Base-by-base conservation (phyloP, 805 yeast genomes). In the Ogataea neopini region DNA sequence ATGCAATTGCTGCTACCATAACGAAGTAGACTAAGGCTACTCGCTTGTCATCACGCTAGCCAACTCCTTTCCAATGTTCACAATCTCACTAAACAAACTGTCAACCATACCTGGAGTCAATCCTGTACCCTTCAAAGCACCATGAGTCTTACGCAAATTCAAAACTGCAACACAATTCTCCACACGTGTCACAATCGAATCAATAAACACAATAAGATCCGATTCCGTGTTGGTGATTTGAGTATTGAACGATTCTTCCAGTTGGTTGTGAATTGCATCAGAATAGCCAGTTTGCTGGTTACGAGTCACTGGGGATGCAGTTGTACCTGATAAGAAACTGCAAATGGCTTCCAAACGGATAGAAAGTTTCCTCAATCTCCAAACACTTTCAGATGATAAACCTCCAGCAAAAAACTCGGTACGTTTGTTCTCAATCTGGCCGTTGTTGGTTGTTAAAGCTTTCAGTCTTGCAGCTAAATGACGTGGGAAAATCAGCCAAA, bases 401-500 rank as follows among this genome's bases (percentile, higher is more conserved):
- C 69, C 68, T 17, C 68, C 62, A 32, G 61, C 58, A 15, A 56
- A 52, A 15, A 60, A 50, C 47, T 54, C 57, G 43, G 55, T 58
- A 17, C 58, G 49, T 34, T 55, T 62, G 42, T 56, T 60, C 9
- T 57, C 56, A 28, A 61, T 66, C 32, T 66, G 61, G 22, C 71
- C 64, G 36, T 69, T 74, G 47, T 54, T 68, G 22, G 35, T 53
- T 3, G 56, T 55, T 35, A 62, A 35, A n/a, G 64, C 51, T 45
- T 77, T 79, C 66, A 76, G 76, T 55, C 98, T 76, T 3, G 84
- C 70, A 3, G 74, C 75, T 47, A 91, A 69, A 22, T 74, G 71
- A 46, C 73, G 72, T 1, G 98, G 96, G 69, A 84, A 91, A 0
- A 83, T 80, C 40, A 89, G 73, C 19, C 95, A 87, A 13, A 94